Evolutionary conservation across 2,329 filamentous ascomycete genomes (phyloP).

Genomic region (Paecilomyces dactylethromorphus): DNA sequence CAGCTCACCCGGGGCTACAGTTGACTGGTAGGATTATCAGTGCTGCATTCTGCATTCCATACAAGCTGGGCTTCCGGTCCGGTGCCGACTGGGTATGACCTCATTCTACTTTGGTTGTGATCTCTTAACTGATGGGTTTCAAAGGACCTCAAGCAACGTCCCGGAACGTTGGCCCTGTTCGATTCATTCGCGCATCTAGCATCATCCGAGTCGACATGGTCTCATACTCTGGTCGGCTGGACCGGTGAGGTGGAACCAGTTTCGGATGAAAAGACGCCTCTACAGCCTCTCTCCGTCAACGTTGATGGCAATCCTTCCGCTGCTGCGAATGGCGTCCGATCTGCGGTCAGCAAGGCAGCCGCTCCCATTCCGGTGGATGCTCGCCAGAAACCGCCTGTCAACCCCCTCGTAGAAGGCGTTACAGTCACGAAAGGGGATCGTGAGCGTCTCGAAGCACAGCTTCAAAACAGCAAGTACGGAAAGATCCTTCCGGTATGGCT

Average conservation of each 20-base stretch:
- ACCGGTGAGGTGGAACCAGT: constrained; percentile 73
- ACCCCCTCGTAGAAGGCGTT: constrained; percentile 60
- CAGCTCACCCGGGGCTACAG: constrained; percentile 50
- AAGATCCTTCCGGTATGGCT: constrained; percentile 87
- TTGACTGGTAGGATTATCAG: constrained; percentile 59
- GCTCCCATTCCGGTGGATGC: constrained; percentile 71
- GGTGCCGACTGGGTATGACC: constrained; percentile 50
- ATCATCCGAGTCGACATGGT: constrained; percentile 77
- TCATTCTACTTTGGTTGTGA: neutral
- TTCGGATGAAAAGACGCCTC: constrained; percentile 16
- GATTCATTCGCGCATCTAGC: constrained; percentile 85
- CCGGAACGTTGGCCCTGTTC: constrained; percentile 85
- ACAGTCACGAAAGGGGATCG: constrained; percentile 66
- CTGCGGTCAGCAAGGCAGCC: constrained; percentile 64
- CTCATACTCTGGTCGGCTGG: constrained; percentile 90
- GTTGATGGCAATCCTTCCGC: constrained; percentile 18
- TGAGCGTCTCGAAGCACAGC: constrained; percentile 63
- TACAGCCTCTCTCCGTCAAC: constrained; percentile 25
- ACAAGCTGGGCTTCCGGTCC: constrained; percentile 48
- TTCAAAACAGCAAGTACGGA: constrained; percentile 66
- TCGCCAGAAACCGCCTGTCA: constrained; percentile 48
- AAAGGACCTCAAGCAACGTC: constrained; percentile 68
- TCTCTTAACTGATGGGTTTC: constrained; percentile 6
- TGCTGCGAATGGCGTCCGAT: constrained; percentile 21
- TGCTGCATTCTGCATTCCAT: constrained; percentile 58